These are phyloP conservation scores for Monoraphidium neglectum DNA, from an alignment of 139 green algal species.

Conservation along the genomic window DNA sequence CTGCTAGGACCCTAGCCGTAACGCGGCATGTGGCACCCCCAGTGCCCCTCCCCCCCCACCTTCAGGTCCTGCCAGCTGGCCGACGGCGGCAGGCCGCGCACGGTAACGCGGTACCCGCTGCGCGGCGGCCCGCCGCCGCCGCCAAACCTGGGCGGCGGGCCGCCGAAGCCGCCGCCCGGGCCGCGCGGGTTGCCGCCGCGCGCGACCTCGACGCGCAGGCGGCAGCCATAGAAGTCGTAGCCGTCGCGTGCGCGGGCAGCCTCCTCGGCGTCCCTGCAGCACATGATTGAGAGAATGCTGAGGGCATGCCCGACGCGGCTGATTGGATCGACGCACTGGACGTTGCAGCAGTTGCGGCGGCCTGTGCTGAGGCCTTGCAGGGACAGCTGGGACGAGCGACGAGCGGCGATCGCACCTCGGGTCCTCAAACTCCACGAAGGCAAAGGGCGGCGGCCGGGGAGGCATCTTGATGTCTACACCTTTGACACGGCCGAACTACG, in stretches of 20 bases:
- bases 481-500: conserved; percentile 78
- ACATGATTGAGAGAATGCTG: background rate
- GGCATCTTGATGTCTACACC: conserved; percentile 89
- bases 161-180: conserved; percentile 1
- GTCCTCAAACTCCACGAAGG: conserved; percentile 89
- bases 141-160: background rate
- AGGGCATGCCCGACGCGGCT: background rate
- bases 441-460: conserved; percentile 78
- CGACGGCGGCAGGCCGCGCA: conserved; percentile 78
- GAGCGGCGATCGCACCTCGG: conserved; percentile 35
- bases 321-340: background rate
- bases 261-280: conserved; percentile 78
- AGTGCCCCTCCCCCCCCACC: too few species aligned
- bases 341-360: background rate
- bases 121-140: background rate
- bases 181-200: conserved; percentile 26
- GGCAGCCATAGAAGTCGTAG: conserved; percentile 86
- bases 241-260: conserved; percentile 85
- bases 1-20: too few species aligned
- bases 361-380: background rate
- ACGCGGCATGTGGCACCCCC: too few species aligned
- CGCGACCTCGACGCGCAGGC: conserved; percentile 75
- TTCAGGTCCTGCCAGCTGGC: conserved; percentile 97
- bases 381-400: background rate
- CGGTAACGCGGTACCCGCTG: conserved; percentile 71